Evolutionary conservation across 1,284 basidiomycete species (phyloP), one percentile per base, ranked within the genome.

Genomic region (Exsudoporus floridanus): DNA sequence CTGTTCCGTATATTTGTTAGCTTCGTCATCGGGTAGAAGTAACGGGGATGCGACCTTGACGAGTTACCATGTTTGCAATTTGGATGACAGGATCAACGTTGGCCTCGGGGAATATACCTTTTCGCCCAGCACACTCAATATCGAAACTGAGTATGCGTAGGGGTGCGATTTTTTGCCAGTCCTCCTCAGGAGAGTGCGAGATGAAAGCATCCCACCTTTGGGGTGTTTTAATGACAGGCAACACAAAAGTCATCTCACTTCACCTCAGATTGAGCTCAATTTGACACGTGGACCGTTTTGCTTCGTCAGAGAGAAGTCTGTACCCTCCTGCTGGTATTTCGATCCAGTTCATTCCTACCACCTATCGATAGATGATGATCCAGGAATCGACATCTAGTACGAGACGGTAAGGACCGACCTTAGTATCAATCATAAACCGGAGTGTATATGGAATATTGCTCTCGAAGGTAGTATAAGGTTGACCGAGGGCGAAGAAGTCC

Each of bases 291-390:
- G 94, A 95, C 39, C 79, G 78, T 66, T 85, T 90, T 30, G 79
- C 77, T 30, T 77, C 74, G 8, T 72, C 75, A 1, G 78, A 61
- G 16, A 86, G 56, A 9, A 95, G 61, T 16, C 77, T 75, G 65
- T 97, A 98, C 60, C 83, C 84, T 2, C 90, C 90, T 1, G 86
- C 84, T 2, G 89, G 88, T 18, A 94, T 75, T 70, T 97, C 93
- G 37, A 98, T 87, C 94, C 94, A 98, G 67, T 96, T 98, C 94
- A 98, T 98, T 4, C 94, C 94, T 39, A 94, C 86, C 21, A 98
- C 83, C 91, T 95, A 58, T 8, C 4, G 14, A 49, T 8, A 30
- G 40, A 9, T n/a, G 9, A 46, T 38, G n/a, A 34, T 31, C 2
- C 6, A 23, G n/a, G 25, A 31, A 6, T 45, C 6, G 2, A 49